Evolutionary conservation across 305 asterid species (phyloP), one percentile per base, ranked within the genome.

Genomic region (Nicotiana rustica): DNA sequence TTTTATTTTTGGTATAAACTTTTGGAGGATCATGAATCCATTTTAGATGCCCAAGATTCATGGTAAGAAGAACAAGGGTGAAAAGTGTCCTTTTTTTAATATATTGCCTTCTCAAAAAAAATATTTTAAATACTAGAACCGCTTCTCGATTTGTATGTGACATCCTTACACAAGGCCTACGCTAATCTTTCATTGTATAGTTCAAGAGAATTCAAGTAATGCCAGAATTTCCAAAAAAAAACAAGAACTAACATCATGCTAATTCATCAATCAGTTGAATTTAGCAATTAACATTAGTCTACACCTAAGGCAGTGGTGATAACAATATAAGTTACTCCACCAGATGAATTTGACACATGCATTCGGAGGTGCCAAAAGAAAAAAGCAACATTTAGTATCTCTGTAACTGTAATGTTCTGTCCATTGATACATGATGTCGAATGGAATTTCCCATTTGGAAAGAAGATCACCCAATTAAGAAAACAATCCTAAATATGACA

Each of bases 391-490:
- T 19, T 19, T 19, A 61, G 67, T 12, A 61, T 61, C 12, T 61
- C 33, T 61, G 10, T 7, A 18, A 21, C 64, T 57, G 64, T 57
- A 57, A 17, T 57, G 3, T 19, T 52, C 14, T 3, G 33, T 18
- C 31, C 29, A 61, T 6, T 61, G 15, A 61, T 70, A 12, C 78
- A 70, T 41, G 18, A 41, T 10, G n/a, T 76, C 9, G 6, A 76
- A 17, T 41, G 17, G 66, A 52, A 75, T 15, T 15, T 75, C 66
- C 21, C 65, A 75, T 75, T 75, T 6, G n/a, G 55, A 76, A 76
- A 17, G 65, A 29, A 76, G 15, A 29, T 55, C 66, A 52, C 29
- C 10, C 80, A 75, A 75, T 29, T 75, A 7, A 75, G 66, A 31
- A 14, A 73, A 52, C 4, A 14, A 49, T 49, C 47, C 29, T 52